phyloP scores from a whole-genome alignment of 1,284 basidiomycete genomes.

The Pseudozyma thailandica region DNA sequence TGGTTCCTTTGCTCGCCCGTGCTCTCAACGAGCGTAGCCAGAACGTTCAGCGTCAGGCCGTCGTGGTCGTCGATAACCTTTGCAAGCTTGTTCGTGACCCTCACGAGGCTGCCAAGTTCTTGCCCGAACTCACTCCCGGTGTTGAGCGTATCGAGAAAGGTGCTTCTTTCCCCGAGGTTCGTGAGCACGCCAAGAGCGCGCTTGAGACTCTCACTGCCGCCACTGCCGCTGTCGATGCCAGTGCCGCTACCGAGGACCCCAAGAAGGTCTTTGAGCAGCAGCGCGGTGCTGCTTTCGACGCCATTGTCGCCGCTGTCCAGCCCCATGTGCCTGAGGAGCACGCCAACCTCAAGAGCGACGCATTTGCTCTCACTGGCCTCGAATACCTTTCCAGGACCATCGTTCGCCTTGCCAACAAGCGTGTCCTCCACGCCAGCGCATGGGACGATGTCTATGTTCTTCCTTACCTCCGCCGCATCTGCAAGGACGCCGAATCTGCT shows the following conservation, averaged over 20 bases:
- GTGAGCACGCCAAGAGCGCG: slow-evolving; percentile 64
- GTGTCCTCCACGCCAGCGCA: slow-evolving; percentile 60
- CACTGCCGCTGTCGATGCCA: slow-evolving; percentile 47
- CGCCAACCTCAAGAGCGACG: slow-evolving; percentile 56
- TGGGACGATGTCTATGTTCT: slow-evolving; percentile 67
- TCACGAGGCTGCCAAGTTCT: slow-evolving; percentile 86
- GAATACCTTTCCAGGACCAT: slow-evolving; percentile 60
- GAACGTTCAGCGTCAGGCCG: slow-evolving; percentile 75
- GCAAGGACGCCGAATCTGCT: slow-evolving; percentile 53
- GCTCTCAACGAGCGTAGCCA: slow-evolving; percentile 95
- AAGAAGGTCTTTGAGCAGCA: slow-evolving; percentile 53
- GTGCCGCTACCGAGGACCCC: slow-evolving; percentile 56
- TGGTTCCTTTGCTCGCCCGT: slow-evolving; percentile 90
- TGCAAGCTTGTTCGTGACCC: slow-evolving; percentile 97
- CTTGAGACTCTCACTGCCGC: slow-evolving; percentile 60
- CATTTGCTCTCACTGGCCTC: slow-evolving; percentile 58
- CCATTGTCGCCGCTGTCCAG: slow-evolving; percentile 52
- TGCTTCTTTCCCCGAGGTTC: slow-evolving; percentile 93
- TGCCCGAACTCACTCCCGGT: slow-evolving; percentile 87
- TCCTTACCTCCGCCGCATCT: slow-evolving; percentile 69
- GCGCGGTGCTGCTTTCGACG: slow-evolving; percentile 54
- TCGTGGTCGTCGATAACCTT: slow-evolving; percentile 91
- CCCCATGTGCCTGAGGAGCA: slow-evolving; percentile 51
- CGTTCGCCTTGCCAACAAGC: slow-evolving; percentile 65
- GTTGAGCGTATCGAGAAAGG: slow-evolving; percentile 89